Conservation (phyloP, 805 yeast genomes). For the Sporopachydermia quercuum region DNA sequence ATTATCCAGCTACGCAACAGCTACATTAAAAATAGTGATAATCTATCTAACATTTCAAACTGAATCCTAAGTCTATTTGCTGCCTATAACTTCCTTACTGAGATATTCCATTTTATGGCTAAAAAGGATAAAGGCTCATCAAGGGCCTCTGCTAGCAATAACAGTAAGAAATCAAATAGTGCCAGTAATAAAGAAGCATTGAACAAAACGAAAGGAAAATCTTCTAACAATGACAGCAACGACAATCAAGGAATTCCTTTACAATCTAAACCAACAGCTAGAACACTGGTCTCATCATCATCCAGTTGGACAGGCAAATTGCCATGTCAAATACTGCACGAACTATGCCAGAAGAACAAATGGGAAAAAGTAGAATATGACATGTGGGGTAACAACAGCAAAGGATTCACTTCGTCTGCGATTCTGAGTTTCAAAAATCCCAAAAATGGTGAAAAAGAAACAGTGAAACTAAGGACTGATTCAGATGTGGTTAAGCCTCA, state of each 20-base stretch:
- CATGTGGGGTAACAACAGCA: conserved; percentile 31
- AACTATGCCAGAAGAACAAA: conserved; percentile 72
- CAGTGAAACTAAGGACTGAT: conserved; percentile 38
- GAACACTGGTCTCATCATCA: conserved; percentile 46
- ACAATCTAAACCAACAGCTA: conserved; percentile 15
- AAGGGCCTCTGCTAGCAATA: too few relatives aligned
- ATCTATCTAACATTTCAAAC: too few relatives aligned
- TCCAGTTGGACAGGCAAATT: conserved; percentile 91
- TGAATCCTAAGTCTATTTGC: too few relatives aligned
- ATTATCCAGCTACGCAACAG: too few relatives aligned
- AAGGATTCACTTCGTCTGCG: conserved; percentile 54
- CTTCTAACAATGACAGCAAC: too few relatives aligned
- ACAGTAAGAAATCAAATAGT: too few relatives aligned
- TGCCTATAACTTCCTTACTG: too few relatives aligned
- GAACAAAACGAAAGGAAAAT: too few relatives aligned
- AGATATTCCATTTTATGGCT: too few relatives aligned
- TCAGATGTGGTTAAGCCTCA: conserved; percentile 42
- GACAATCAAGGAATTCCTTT: not conserved
- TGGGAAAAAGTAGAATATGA: conserved; percentile 83
- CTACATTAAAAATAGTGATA: too few relatives aligned
- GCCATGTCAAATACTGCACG: conserved; percentile 76
- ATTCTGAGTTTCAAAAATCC: conserved; percentile 63
- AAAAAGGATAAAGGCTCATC: too few relatives aligned
- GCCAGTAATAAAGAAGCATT: too few relatives aligned
- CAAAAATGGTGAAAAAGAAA: conserved; percentile 54